phyloP scores from a whole-genome alignment of 352 stramenopile species.

The Pythium coloratum region DNA sequence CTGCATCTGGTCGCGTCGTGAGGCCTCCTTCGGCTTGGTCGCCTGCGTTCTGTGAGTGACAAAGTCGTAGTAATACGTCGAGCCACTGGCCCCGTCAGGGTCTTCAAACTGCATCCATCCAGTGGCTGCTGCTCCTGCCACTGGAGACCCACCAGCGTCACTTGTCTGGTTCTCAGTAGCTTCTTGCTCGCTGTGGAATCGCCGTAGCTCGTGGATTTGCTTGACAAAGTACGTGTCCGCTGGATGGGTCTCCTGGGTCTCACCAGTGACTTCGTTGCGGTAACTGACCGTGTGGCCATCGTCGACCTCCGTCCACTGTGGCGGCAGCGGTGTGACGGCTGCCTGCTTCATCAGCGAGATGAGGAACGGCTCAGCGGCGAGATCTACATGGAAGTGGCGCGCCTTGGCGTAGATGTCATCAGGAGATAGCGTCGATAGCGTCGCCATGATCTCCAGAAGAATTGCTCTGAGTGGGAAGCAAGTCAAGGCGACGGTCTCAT shows the following conservation, averaged over 20 bases:
- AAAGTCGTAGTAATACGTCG: slow-evolving; percentile 67
- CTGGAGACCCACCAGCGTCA: neutral
- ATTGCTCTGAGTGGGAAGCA: neutral
- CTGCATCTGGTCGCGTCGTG: neutral
- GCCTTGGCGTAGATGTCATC: slow-evolving; percentile 52
- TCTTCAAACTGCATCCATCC: slow-evolving; percentile 66
- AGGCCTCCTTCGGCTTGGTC: slow-evolving; percentile 1
- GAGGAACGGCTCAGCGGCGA: slow-evolving; percentile 48
- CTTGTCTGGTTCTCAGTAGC: slow-evolving; percentile 12
- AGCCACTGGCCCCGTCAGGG: neutral
- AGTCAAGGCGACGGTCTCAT: neutral
- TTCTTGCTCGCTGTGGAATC: slow-evolving; percentile 24
- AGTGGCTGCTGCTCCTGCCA: neutral
- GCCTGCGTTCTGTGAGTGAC: slow-evolving; percentile 24
- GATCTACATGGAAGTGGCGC: slow-evolving; percentile 40
- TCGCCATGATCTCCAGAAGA: neutral
- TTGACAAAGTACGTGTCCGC: slow-evolving; percentile 49
- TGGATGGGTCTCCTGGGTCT: slow-evolving; percentile 22
- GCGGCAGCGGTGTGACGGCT: slow-evolving; percentile 43
- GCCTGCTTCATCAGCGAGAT: slow-evolving; percentile 52
- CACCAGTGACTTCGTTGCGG: slow-evolving; percentile 31
- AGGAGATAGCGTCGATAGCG: slow-evolving; percentile 31
- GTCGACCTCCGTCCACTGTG: slow-evolving; percentile 26
- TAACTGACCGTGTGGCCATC: neutral
- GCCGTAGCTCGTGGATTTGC: slow-evolving; percentile 46